These are phyloP conservation scores for Pleurotus platypus DNA, from an alignment of 768 basidiomycete genomes.

Conservation along the genomic window DNA sequence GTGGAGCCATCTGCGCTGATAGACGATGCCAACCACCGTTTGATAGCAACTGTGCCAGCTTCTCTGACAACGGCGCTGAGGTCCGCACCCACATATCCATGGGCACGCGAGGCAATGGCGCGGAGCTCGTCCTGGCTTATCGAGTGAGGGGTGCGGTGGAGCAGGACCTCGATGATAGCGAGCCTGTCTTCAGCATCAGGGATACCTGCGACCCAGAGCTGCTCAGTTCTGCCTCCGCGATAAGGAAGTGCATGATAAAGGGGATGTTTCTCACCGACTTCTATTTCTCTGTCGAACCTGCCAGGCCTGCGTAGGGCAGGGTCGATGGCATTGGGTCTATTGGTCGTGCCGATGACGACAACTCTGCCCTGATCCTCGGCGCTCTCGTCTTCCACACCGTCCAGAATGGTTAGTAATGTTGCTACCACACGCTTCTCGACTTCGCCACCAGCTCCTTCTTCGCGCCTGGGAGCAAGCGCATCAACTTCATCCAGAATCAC, in stretches of 20 bases:
- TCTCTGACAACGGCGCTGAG: conserved; percentile 89
- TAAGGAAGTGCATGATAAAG: conserved; percentile 4
- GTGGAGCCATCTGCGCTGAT: conserved; percentile 11
- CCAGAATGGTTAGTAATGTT: conserved; percentile 89
- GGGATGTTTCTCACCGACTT: conserved; percentile 62
- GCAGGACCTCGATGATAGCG: conserved; percentile 83
- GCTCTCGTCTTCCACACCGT: conserved; percentile 70
- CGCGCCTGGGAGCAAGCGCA: conserved; percentile 86
- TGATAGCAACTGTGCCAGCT: conserved; percentile 89
- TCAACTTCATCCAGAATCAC: conserved; percentile 96
- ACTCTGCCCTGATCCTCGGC: conserved; percentile 54
- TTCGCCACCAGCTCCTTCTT: conserved; percentile 88
- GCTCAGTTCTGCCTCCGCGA: not conserved
- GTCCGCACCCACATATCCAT: conserved; percentile 98
- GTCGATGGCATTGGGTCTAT: conserved; percentile 93
- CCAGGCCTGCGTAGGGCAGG: conserved; percentile 88
- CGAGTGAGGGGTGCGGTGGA: conserved; percentile 75
- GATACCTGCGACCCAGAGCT: conserved; percentile 52
- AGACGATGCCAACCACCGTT: conserved; percentile 57
- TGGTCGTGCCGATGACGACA: conserved; percentile 95
- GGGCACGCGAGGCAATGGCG: conserved; percentile 70
- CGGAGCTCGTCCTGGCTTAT: conserved; percentile 60
- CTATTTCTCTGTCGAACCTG: conserved; percentile 91
- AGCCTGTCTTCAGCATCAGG: conserved; percentile 84
- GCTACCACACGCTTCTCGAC: conserved; percentile 97